Evolutionary conservation across 1,139 yeast species (phyloP).

Genomic region (Wickerhamomyces sp.): DNA sequence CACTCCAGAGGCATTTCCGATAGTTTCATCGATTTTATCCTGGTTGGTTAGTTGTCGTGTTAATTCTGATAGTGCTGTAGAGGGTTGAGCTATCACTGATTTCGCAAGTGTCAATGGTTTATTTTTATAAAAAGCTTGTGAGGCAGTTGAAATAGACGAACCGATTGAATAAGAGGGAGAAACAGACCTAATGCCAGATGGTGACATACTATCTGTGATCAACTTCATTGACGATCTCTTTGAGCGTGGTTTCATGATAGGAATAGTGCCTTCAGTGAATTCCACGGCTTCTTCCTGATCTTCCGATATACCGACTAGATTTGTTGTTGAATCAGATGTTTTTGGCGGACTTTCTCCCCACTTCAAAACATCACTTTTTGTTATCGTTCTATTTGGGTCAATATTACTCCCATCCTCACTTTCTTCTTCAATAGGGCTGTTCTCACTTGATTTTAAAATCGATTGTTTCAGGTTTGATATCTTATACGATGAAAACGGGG

Average conservation of each 20-base stretch:
- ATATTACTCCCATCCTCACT: conserved; percentile 17
- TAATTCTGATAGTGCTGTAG: conserved; percentile 19
- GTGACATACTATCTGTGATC: conserved; percentile 16
- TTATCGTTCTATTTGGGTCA: conserved; percentile 27
- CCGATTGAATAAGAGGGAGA: conserved; percentile 23
- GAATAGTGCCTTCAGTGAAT: conserved; percentile 13
- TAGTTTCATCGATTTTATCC: conserved; percentile 5
- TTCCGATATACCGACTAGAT: conserved; percentile 1
- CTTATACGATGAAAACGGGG: conserved; percentile 9
- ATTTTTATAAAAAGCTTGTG: conserved; percentile 11
- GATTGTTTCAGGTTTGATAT: conserved; percentile 13
- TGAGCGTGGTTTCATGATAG: conserved; percentile 5
- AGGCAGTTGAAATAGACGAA: conserved; percentile 19
- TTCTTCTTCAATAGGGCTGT: conserved; percentile 7
- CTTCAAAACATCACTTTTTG: conserved; percentile 28
- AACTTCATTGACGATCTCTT: conserved; percentile 13
- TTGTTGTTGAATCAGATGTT: background rate
- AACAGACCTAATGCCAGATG: conserved; percentile 21
- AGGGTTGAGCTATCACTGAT: conserved; percentile 16
- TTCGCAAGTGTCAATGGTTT: conserved; percentile 7
- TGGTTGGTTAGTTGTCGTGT: conserved; percentile 23
- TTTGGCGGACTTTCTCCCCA: conserved; percentile 19
- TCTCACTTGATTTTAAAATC: conserved; percentile 7
- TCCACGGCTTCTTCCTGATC: conserved; percentile 15
- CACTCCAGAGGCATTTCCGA: conserved; percentile 13